Evolutionary conservation across 2,329 filamentous ascomycete genomes (phyloP).

Genomic region (Scedosporium aurantiacum): DNA sequence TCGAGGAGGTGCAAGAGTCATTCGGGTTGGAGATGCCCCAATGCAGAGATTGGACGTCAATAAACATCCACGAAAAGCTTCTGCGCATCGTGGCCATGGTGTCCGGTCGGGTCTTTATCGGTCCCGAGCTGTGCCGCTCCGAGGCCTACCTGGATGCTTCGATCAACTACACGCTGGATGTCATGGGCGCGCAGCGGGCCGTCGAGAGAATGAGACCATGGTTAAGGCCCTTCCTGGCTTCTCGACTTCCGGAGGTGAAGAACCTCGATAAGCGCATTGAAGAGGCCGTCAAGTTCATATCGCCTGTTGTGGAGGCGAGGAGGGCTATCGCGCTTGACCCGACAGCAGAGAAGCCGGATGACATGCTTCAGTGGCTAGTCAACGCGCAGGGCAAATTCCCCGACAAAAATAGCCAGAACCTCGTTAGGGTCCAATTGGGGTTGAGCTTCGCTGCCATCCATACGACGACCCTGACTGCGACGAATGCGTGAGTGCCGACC

Average conservation of each 20-base stretch:
- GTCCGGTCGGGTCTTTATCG: conserved; percentile 35
- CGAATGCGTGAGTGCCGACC: conserved; percentile 27
- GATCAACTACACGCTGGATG: conserved; percentile 35
- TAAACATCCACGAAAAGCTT: conserved; percentile 27
- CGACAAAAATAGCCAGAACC: conserved; percentile 19
- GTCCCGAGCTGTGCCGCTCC: conserved; percentile 30
- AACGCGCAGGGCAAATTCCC: conserved; percentile 24
- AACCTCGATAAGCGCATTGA: conserved; percentile 20
- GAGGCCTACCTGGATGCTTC: conserved; percentile 32
- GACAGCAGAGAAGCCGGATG: conserved; percentile 24
- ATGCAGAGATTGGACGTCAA: conserved; percentile 26
- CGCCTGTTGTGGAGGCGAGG: conserved; percentile 23
- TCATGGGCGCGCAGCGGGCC: conserved; percentile 23
- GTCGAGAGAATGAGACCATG: conserved; percentile 19
- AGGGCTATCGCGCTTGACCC: conserved; percentile 9
- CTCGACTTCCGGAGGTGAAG: conserved; percentile 22
- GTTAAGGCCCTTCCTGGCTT: conserved; percentile 22
- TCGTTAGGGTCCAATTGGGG: conserved; percentile 29
- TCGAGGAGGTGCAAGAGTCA: conserved; percentile 22
- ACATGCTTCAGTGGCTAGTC: conserved; percentile 37
- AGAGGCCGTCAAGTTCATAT: conserved; percentile 27
- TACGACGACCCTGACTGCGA: conserved; percentile 33
- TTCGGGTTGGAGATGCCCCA: conserved; percentile 22
- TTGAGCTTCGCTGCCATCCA: conserved; percentile 40
- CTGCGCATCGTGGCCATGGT: conserved; percentile 35